phyloP scores from a whole-genome alignment of 1,284 basidiomycete genomes.

The Ganoderma sp. region DNA sequence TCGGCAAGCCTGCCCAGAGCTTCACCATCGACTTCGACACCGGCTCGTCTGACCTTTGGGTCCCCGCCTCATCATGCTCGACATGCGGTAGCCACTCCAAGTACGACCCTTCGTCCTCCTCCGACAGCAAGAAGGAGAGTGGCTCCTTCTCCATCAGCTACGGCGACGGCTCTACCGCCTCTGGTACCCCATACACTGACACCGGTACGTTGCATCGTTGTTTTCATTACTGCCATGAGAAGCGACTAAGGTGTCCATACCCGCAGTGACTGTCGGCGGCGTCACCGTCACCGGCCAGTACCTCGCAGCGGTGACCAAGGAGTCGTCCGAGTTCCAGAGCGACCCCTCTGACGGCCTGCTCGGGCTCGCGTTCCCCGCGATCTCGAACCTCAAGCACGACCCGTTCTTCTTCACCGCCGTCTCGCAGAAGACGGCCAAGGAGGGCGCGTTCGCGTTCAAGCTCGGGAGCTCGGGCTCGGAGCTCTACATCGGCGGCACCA shows the following conservation, averaged over 20 bases:
- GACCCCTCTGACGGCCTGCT: slow-evolving; percentile 36
- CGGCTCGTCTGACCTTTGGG: slow-evolving; percentile 40
- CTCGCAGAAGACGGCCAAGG: slow-evolving; percentile 39
- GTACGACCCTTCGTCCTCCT: slow-evolving; percentile 40
- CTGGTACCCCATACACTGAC: slow-evolving; percentile 49
- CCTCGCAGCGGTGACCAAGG: slow-evolving; percentile 37
- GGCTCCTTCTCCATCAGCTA: slow-evolving; percentile 46
- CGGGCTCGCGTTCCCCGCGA: slow-evolving; percentile 39
- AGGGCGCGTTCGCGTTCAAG: slow-evolving; percentile 52
- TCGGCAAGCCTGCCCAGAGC: slow-evolving; percentile 24
- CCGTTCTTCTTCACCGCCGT: slow-evolving; percentile 44
- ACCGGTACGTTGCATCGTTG: slow-evolving; percentile 21
- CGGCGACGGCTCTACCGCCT: slow-evolving; percentile 49
- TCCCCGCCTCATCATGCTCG: slow-evolving; percentile 39
- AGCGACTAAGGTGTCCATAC: neutral
- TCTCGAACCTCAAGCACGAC: slow-evolving; percentile 34
- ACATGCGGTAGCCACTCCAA: slow-evolving; percentile 41
- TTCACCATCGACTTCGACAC: slow-evolving; percentile 36
- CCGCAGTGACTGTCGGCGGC: neutral
- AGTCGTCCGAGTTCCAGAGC: slow-evolving; percentile 35
- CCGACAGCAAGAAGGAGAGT: slow-evolving; percentile 39
- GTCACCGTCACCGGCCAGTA: slow-evolving; percentile 37
- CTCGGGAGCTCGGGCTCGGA: slow-evolving; percentile 51
- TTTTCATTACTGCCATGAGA: slow-evolving; percentile 24
- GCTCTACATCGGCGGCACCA: slow-evolving; percentile 55